Evolutionary conservation across 371 early-diverging fungal genomes (phyloP).

Genomic region (Umbelopsis sp.): DNA sequence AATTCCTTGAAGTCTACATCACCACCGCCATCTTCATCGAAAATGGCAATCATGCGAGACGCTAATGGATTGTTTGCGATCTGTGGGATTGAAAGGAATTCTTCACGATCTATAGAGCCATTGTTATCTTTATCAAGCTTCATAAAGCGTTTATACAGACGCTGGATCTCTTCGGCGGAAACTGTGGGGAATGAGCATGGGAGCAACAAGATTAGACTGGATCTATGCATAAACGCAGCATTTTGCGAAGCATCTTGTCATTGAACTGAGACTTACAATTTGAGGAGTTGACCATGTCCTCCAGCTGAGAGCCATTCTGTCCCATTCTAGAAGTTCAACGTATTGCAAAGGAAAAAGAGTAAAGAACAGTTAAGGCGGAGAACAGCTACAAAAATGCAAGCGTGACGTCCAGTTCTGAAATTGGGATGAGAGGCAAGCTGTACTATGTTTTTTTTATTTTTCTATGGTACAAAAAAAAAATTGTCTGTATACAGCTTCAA

Average conservation of each 20-base stretch:
- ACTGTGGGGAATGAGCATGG: constrained; percentile 42
- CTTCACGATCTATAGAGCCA: constrained; percentile 94
- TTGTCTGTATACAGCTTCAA: constrained; percentile 10
- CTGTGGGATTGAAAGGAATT: constrained; percentile 93
- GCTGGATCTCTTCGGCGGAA: constrained; percentile 92
- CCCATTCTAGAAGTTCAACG: constrained; percentile 36
- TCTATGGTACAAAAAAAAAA: constrained; percentile 1
- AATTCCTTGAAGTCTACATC: constrained; percentile 98
- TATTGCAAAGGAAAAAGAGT: background rate
- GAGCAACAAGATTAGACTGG: background rate
- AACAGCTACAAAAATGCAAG: too few species aligned
- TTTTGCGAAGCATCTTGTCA: background rate
- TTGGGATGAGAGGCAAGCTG: too few species aligned
- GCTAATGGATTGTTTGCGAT: constrained; percentile 97
- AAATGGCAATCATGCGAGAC: constrained; percentile 91
- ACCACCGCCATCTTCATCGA: constrained; percentile 97
- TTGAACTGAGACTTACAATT: constrained; percentile 38
- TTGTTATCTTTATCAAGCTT: constrained; percentile 96
- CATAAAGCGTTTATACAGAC: constrained; percentile 96
- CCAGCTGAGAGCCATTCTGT: constrained; percentile 53
- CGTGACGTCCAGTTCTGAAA: too few species aligned
- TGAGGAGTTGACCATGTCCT: constrained; percentile 58
- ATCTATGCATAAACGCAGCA: background rate
- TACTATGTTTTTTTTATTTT: constrained; percentile 2
- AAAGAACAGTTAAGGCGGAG: background rate